Evolutionary conservation across 2,329 filamentous ascomycete genomes (phyloP), one percentile per base, ranked within the genome.

Genomic region (Mycocentrospora acerina): DNA sequence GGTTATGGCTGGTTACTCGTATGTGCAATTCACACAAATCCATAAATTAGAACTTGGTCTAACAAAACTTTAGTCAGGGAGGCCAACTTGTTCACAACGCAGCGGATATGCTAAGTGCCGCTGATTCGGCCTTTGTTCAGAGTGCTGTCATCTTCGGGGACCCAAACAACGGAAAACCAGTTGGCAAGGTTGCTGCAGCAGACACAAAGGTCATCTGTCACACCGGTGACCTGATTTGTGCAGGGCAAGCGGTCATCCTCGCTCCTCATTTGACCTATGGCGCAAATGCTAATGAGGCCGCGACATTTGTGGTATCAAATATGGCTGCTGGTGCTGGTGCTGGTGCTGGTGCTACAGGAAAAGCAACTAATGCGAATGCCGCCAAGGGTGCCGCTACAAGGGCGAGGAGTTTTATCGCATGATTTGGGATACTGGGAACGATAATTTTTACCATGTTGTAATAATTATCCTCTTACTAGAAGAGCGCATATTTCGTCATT

Each of bases 1-100:
- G 15, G 69, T 75, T 26, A 62, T 76, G 49, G 66, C 70, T 6
- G 74, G 74, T 3, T 77, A 76, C 54, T 74, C 70, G 49, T 73
- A 70, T 41, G 68, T 62, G 31, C 55, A 16, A 12, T 8, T 13
- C 22, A 26, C 3, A 16, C 3, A 11, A 12, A 15, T 3, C 7
- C 12, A 17, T 17, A n/a, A 7, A 17, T 22, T 22, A 22, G 19
- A 9, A 10, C 11, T 18, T 11, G 4, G 18, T 16, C 40, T 46
- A 29, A 46, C 17, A 14, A 12, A 3, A 25, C 2, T 12, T 31
- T 16, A 62, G 61, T 33, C 68, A 71, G 55, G 68, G 67, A 15
- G 67, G 65, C 3, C 65, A 69, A 40, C 57, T 69, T 12, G 71
- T 74, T 1, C 74, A 76, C 57, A 72, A 74, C 18, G 71, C 70